phyloP scores from a whole-genome alignment of 176 grass and related monocot species.

The Lolium perenne region DNA sequence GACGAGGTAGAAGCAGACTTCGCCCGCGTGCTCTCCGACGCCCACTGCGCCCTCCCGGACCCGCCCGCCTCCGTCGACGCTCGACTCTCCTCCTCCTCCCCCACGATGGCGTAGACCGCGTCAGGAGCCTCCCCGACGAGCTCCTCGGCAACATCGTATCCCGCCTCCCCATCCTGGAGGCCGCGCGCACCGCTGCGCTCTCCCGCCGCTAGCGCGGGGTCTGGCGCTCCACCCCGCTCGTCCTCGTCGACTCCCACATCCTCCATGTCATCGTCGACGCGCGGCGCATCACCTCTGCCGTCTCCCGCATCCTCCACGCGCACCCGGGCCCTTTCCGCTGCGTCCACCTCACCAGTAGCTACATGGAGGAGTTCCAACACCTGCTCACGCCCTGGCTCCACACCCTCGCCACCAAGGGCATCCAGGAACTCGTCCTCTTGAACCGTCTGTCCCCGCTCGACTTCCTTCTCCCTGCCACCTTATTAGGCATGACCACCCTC shows the following conservation, averaged over 20 bases:
- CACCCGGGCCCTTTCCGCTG: constrained; percentile 1
- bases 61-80: neutral
- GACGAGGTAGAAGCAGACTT: neutral
- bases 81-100: neutral
- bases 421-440: neutral
- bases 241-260: constrained; percentile 23
- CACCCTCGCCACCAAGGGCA: neutral
- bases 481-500: constrained; percentile 16
- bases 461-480: neutral
- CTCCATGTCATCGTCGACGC: neutral
- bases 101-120: neutral
- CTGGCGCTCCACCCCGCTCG: constrained; percentile 16
- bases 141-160: constrained; percentile 6
- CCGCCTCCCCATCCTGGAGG: neutral
- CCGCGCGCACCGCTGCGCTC: neutral
- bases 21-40: neutral
- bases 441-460: neutral
- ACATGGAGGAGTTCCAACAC: neutral
- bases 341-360: constrained; percentile 8
- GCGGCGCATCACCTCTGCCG: neutral
- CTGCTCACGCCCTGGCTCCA: constrained; percentile 9
- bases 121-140: neutral
- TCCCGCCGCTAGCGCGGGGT: constrained; percentile 4
- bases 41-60: neutral
- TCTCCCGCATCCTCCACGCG: neutral